Percentiles rank a stretch among this genome's conserved stretches.
Evolutionary conservation across 345 rosid species (phyloP).

Genomic region (Cardamine occulta): DNA sequence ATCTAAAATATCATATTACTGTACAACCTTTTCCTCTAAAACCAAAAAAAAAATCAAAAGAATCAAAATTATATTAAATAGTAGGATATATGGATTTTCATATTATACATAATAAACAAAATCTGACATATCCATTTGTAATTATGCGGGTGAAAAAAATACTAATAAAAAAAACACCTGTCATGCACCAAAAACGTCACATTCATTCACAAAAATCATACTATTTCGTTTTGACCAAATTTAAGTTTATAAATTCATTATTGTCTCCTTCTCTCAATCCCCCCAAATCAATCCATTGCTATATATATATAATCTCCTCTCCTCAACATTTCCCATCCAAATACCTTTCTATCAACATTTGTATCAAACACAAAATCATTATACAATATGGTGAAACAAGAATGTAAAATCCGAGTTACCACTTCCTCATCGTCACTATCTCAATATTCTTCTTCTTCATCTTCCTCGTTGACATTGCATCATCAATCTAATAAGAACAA

Average conservation of each 20-base stretch:
- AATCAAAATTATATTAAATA: not conserved
- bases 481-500: conserved; percentile 43
- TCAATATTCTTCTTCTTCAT: conserved; percentile 33
- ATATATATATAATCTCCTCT: conserved; percentile 38
- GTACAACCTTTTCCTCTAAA: not conserved
- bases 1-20: not conserved
- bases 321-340: conserved; percentile 24
- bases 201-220: conserved; percentile 33
- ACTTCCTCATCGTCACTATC: conserved; percentile 38
- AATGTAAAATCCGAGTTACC: conserved; percentile 49
- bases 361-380: not conserved
- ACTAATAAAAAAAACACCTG: conserved; percentile 37
- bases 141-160: conserved; percentile 24
- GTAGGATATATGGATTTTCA: not conserved
- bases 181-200: conserved; percentile 45
- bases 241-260: conserved; percentile 14
- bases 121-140: conserved; percentile 44
- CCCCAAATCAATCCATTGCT: conserved; percentile 17
- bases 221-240: conserved; percentile 39
- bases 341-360: conserved; percentile 26
- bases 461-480: conserved; percentile 23
- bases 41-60: not conserved
- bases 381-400: conserved; percentile 66
- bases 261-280: conserved; percentile 25
- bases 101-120: conserved; percentile 29